Evolutionary conservation across 1,284 basidiomycete species (phyloP), one percentile per base, ranked within the genome.

Genomic region (Cryptococcus hybrid): DNA sequence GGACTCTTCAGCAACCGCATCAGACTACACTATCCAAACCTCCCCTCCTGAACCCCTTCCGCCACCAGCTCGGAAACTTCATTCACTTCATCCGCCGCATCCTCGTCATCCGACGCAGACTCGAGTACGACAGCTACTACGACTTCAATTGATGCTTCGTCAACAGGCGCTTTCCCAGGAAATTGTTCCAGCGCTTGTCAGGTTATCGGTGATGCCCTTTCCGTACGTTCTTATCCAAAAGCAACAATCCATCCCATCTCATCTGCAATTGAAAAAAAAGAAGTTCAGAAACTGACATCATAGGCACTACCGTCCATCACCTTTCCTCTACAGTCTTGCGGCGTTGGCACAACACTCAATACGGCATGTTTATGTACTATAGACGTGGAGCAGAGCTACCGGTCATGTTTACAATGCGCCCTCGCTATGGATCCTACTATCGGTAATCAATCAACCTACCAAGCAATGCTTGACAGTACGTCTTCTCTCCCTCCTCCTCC

Each of bases 351-450:
- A 8, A 12, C 46, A 1, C 47, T 62, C 7, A 57, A 62, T 46
- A 56, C 55, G 2, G 52, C 55, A 4, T 62, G 61, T 43, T 53
- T 62, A 4, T 62, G 61, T 44, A 59, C 57, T 12, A 48, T 47
- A 7, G 7, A 46, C 24, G 45, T 59, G 4, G 58, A 59, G 52
- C 47, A 47, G 24, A 18, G 37, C n/a, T 62, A 57, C 42, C 13
- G 38, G 3, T 13, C 39, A 5, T 62, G 61, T 43, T 30, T 59
- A 5, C 46, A 62, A 51, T 62, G 61, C 49, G 61, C 52, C 6
- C 24, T 62, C 13, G 54, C 37, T n/a, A 15, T 57, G 39, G 43
- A 48, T 18, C 58, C 60, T 6, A 39, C 49, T 11, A 43, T 39
- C 2, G 42, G 11, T 9, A 46, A 52, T 30, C 43, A 46, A 15